Evolutionary conservation across 108 stramenopile species (phyloP), one percentile per base, ranked within the genome.

Genomic region (Cyclotella atomus): DNA sequence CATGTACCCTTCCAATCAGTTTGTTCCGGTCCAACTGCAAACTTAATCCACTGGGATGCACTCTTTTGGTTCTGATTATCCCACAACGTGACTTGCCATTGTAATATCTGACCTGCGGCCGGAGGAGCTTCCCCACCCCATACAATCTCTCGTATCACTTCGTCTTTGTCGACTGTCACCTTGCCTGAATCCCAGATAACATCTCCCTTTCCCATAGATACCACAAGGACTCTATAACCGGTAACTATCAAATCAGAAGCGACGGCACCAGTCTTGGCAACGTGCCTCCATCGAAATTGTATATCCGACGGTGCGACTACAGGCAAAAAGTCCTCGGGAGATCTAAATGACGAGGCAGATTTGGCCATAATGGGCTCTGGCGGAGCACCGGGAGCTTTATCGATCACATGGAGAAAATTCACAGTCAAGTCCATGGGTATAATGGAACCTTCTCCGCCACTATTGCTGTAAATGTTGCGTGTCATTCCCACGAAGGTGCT

Each of bases 361-460:
- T 46, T 33, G 21, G 62, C 27, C 43, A 59, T 46, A 5, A 36
- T 43, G 17, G 76, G 76, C 24, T 61, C 56, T 5, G 61, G 49
- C 20, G 76, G 76, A 70, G 76, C 76, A 36, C 68, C 76, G 1
- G 76, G 76, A 16, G 76, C 76, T 47, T 70, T 56, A 9, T 41
- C 35, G 19, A 77, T 77, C 17, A 65, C 19, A n/a, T 65, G 45
- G 2, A 77, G 44, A 65, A 64, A 70, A 25, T 77, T 77, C 9
- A 77, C 76, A 17, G 41, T 77, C 62, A 77, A 56, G 56, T 70
- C 76, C 49, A 70, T 49, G 16, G 76, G 69, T 3, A 62, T 35
- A 15, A 77, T 57, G 28, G 76, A 44, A 34, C 76, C 76, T 5
- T 27, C 43, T 32, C 47, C 47, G 1, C 1, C 46, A 49, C 9